Conservation (phyloP, 306 rosid species). For the Hippophae tibetana region DNA sequence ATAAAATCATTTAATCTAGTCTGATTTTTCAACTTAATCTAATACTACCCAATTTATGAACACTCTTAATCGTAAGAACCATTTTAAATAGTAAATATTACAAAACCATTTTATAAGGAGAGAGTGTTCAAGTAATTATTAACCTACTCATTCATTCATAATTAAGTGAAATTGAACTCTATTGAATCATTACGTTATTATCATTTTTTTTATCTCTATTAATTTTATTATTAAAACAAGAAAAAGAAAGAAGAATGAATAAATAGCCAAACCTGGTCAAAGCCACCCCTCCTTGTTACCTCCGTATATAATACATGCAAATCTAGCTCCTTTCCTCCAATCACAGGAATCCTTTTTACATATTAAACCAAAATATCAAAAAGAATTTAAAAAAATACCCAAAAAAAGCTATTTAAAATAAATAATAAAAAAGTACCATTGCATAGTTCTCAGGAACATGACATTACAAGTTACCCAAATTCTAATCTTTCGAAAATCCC, state of each 20-base stretch:
- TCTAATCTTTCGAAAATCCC: slow-evolving; percentile 6
- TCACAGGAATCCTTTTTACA: slow-evolving; percentile 76
- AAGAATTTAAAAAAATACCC: not conserved
- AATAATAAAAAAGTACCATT: not conserved
- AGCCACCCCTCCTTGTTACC: slow-evolving; percentile 83
- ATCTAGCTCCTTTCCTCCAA: slow-evolving; percentile 93
- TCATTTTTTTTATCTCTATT: too few relatives aligned
- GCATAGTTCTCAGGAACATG: slow-evolving; percentile 2
- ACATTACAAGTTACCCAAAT: slow-evolving; percentile 5
- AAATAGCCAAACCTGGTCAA: slow-evolving; percentile 50
- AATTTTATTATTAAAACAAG: too few relatives aligned
- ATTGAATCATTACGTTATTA: too few relatives aligned
- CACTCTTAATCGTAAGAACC: too few relatives aligned
- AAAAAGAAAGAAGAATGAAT: not conserved
- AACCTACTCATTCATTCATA: too few relatives aligned
- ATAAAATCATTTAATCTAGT: too few relatives aligned
- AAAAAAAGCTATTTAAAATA: not conserved
- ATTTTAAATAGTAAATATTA: too few relatives aligned
- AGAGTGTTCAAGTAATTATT: too few relatives aligned
- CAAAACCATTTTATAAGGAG: too few relatives aligned
- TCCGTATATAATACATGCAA: slow-evolving; percentile 82
- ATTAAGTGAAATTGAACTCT: too few relatives aligned
- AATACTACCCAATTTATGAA: too few relatives aligned
- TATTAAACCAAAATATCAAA: slow-evolving; percentile 2
- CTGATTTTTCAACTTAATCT: too few relatives aligned